Conservation (phyloP, 257 asterid genomes). For the Solanum verrucosum region DNA sequence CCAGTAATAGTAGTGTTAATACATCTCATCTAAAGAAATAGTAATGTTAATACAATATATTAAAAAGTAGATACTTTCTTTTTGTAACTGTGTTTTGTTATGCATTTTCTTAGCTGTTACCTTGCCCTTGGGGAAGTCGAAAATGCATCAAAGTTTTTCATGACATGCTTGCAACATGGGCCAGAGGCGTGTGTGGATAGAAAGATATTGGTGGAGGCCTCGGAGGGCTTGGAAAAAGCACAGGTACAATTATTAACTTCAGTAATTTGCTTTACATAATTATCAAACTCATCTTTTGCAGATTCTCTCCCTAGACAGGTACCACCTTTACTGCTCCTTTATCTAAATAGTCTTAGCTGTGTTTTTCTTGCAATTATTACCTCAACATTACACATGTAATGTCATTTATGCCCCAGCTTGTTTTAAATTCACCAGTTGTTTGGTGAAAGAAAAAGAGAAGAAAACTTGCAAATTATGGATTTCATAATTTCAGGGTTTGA, state of each 20-base stretch:
- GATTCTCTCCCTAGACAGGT: background rate
- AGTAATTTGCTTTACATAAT: background rate
- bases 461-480: background rate
- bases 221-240: conserved; percentile 79
- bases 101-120: conserved; percentile 56
- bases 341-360: background rate
- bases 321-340: background rate
- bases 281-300: background rate
- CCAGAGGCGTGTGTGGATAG: conserved; percentile 54
- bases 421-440: background rate
- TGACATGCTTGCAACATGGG: conserved; percentile 77
- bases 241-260: conserved; percentile 33
- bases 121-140: conserved; percentile 84
- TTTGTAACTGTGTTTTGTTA: conserved; percentile 5
- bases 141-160: conserved; percentile 68
- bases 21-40: background rate
- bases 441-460: background rate
- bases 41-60: background rate
- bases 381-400: background rate
- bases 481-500: background rate
- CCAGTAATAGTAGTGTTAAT: background rate
- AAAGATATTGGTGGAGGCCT: conserved; percentile 78
- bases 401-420: background rate
- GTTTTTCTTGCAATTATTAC: background rate
- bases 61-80: background rate